Conservation (phyloP, 2,329 filamentous ascomycete species). For the Thelonectria discophora region DNA sequence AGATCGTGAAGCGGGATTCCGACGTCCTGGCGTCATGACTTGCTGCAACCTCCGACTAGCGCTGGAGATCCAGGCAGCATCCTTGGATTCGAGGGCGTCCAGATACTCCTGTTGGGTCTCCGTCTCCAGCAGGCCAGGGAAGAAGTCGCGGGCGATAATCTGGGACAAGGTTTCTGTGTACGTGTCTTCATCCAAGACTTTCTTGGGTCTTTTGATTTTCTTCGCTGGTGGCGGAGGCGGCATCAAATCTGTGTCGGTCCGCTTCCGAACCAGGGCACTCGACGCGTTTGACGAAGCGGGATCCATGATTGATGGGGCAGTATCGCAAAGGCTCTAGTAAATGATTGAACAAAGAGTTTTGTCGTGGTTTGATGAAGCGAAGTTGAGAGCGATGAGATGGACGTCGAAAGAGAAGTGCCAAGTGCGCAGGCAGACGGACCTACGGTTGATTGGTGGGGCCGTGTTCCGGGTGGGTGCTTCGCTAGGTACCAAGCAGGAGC, state of each 20-base stretch:
- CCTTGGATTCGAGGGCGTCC: slow-evolving; percentile 86
- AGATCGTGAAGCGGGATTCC: slow-evolving; percentile 36
- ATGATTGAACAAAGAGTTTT: not conserved
- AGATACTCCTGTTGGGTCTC: slow-evolving; percentile 92
- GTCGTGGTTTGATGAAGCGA: not conserved
- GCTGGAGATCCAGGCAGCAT: slow-evolving; percentile 85
- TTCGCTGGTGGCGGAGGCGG: slow-evolving; percentile 85
- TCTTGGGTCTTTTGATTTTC: slow-evolving; percentile 88
- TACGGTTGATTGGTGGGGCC: slow-evolving; percentile 21
- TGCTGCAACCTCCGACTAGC: slow-evolving; percentile 76
- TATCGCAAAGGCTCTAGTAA: too few relatives aligned
- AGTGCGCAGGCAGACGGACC: slow-evolving; percentile 2
- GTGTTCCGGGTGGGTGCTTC: slow-evolving; percentile 17
- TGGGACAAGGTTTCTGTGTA: slow-evolving; percentile 91
- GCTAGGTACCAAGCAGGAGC: not conserved
- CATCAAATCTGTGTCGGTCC: slow-evolving; percentile 78
- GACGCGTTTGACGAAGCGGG: slow-evolving; percentile 48
- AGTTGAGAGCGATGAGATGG: slow-evolving; percentile 3
- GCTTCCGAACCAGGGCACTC: slow-evolving; percentile 72
- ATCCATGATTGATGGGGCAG: slow-evolving; percentile 48
- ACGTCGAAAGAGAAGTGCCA: slow-evolving; percentile 19
- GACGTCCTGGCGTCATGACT: slow-evolving; percentile 81
- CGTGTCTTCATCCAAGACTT: slow-evolving; percentile 90
- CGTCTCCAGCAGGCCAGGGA: slow-evolving; percentile 86
- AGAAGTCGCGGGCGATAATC: slow-evolving; percentile 97